Base-by-base conservation (phyloP, 192 early-diverging fungal species). In the Entomortierella lignicola region DNA sequence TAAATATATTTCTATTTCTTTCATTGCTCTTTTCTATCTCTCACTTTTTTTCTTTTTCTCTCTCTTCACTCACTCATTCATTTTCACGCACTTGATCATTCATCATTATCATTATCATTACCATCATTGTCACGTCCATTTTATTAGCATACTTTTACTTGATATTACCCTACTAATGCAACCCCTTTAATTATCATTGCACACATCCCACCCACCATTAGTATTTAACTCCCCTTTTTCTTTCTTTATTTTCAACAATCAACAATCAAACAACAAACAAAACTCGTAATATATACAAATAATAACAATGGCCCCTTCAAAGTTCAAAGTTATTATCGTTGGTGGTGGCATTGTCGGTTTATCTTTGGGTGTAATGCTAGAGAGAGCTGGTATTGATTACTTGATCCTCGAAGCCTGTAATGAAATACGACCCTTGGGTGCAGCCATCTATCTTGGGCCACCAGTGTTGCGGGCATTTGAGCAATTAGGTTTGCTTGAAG, bases 301-400 rank as follows among this genome's bases (percentile, higher is more conserved):
- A 10, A 50, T 15, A 8, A 6, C 13, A 29, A 57, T 79, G 75
- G 67, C 75, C 1, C 75, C 75, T 1, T 57, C 67, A 11, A 61
- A 79, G 8, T 79, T 79, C 68, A 79, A 70, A 20, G 75, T 79
- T 17, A 65, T 79, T 42, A 79, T 79, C 27, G 75, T 57, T 41
- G 75, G 75, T 1, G 75, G 75, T 11, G 75, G 75, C 13, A 79
- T 79, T 23, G 66, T 56, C 10, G 75, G 75, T 27, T 56, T 79
- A 17, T 27, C 75, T 0, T 39, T 79, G 4, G 75, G 75, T 6
- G 75, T 79, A 1, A 79, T 79, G 75, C 61, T 79, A 23, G 75
- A 79, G 43, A 68, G 75, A 12, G 75, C 75, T 18, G 75, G 75
- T 11, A 70, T 79, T 39, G 75, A 79, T 30, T 79, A 66, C 26